A percentile compares a stretch with the other conserved stretches of the same genome.
Evolutionary conservation across 202 grass and related monocot genomes (phyloP).

Genomic region (Schoenoplectus triqueter): DNA sequence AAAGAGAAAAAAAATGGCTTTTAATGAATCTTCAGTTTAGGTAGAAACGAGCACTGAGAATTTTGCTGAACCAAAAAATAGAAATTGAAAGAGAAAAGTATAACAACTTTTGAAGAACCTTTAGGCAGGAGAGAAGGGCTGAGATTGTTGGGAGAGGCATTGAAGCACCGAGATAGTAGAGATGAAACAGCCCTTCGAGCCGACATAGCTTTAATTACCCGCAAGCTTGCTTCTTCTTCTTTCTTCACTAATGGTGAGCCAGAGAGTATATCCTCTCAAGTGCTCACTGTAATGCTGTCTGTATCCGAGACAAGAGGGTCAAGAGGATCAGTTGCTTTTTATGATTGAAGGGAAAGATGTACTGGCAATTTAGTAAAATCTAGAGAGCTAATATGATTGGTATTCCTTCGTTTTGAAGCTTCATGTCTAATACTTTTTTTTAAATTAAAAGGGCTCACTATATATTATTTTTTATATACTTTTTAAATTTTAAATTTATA

Average conservation of each 20-base stretch:
- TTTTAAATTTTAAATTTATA: too few species aligned
- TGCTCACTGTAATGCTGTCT: background rate
- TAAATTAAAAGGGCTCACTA: too few species aligned
- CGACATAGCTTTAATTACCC: constrained; percentile 53
- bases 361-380: constrained; percentile 5
- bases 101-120: constrained; percentile 6
- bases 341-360: background rate
- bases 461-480: too few species aligned
- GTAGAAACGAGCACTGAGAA: background rate
- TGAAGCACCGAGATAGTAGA: constrained; percentile 61
- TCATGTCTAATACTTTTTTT: background rate
- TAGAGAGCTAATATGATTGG: too few species aligned
- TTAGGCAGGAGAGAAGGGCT: constrained; percentile 46
- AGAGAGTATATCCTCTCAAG: background rate
- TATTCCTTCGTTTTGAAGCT: background rate
- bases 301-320: background rate
- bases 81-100: background rate
- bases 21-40: background rate
- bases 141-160: background rate
- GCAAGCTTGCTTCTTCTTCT: constrained; percentile 22
- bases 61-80: background rate
- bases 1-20: background rate
- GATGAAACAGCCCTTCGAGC: constrained; percentile 64
- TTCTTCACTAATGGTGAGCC: constrained; percentile 31
- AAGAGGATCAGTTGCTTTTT: background rate